These are phyloP conservation scores for Wickerhamiella parazyma DNA, from an alignment of 805 yeast species.

Conservation along the genomic window DNA sequence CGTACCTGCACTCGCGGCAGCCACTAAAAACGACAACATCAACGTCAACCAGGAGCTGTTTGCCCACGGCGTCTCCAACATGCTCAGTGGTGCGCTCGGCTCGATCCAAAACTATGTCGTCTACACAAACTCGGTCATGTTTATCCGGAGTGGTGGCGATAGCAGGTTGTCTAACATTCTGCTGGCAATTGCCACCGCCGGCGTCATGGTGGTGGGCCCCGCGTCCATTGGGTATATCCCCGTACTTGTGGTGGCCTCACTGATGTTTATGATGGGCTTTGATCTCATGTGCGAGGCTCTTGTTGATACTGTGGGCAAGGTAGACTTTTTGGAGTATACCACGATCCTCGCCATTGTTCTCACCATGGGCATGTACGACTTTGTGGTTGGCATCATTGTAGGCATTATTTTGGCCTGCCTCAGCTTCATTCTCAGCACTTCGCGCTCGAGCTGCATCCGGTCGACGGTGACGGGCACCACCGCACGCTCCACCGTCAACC, in stretches of 20 bases:
- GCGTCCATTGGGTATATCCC: constrained; percentile 89
- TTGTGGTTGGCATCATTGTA: constrained; percentile 80
- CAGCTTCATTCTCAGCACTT: constrained; percentile 89
- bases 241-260: constrained; percentile 87
- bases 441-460: constrained; percentile 65
- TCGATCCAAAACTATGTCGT: constrained; percentile 91
- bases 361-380: constrained; percentile 92
- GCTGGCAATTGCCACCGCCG: constrained; percentile 67
- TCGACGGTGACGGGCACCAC: constrained; percentile 77
- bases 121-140: constrained; percentile 82
- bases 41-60: constrained; percentile 88
- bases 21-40: constrained; percentile 60
- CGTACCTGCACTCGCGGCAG: constrained; percentile 92
- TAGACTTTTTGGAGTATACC: constrained; percentile 62
- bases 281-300: constrained; percentile 79
- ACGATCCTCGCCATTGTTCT: constrained; percentile 80
- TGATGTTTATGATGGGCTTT: constrained; percentile 81
- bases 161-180: constrained; percentile 79
- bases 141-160: constrained; percentile 91
- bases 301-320: constrained; percentile 67
- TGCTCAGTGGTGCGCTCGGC: constrained; percentile 69
- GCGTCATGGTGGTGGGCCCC: constrained; percentile 79
- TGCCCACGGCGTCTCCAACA: constrained; percentile 89
- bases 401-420: constrained; percentile 87
- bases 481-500: constrained; percentile 80